Evolutionary conservation across 1,284 basidiomycete genomes (phyloP).

Genomic region (Puccinia hordei): DNA sequence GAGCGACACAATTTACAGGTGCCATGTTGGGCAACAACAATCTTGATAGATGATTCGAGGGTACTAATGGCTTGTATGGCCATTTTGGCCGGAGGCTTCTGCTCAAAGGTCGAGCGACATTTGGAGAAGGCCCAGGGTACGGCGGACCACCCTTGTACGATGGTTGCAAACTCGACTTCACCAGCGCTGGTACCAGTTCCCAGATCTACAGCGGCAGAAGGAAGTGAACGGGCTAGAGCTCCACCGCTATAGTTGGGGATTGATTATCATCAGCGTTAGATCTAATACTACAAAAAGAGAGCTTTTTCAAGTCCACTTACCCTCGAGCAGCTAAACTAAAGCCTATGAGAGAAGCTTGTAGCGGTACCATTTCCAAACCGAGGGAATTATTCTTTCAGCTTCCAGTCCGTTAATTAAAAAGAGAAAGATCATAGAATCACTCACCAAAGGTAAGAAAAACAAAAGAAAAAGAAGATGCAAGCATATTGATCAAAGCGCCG

Average conservation of each 20-base stretch:
- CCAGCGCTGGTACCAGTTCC: not conserved
- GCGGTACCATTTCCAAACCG: not conserved
- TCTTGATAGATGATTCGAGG: not conserved
- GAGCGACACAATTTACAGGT: slow-evolving; percentile 1
- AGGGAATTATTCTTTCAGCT: no score
- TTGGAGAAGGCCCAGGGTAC: slow-evolving; percentile 12
- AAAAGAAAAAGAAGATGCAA: slow-evolving; percentile 10
- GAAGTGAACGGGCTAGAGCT: no score
- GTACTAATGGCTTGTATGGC: not conserved
- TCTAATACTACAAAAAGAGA: no score
- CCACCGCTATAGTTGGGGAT: no score
- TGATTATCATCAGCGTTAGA: not conserved
- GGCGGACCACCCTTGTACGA: slow-evolving; percentile 16
- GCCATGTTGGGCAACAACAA: not conserved
- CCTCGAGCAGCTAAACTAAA: not conserved
- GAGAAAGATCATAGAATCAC: no score
- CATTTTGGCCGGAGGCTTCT: not conserved
- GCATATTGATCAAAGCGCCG: not conserved
- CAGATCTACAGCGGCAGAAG: not conserved
- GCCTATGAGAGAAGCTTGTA: not conserved
- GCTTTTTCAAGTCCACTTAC: not conserved
- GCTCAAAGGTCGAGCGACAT: not conserved
- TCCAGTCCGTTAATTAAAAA: no score
- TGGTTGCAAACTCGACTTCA: not conserved
- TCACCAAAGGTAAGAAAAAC: not conserved